A percentile compares a stretch with the other conserved stretches of the same genome.
These are phyloP conservation scores for Chaetoceros muelleri DNA, from an alignment of 108 stramenopile species.

Conservation along the genomic window DNA sequence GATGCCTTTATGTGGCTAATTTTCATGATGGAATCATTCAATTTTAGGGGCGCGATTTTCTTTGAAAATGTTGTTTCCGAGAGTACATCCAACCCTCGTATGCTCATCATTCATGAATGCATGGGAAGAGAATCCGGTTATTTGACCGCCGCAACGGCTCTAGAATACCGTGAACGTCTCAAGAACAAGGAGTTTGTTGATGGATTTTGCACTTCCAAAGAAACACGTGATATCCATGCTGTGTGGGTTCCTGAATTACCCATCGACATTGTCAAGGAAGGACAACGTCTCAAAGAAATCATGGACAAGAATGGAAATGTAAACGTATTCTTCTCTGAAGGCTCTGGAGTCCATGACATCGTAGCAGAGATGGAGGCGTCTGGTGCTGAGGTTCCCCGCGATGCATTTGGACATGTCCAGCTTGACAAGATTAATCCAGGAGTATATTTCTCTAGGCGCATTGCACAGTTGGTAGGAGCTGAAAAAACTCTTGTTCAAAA, in stretches of 20 bases:
- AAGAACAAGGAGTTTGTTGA: slow-evolving; percentile 26
- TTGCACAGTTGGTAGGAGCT: slow-evolving; percentile 59
- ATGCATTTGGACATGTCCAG: slow-evolving; percentile 87
- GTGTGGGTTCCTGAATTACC: slow-evolving; percentile 83
- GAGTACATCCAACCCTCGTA: slow-evolving; percentile 78
- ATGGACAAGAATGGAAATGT: slow-evolving; percentile 83
- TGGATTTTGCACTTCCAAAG: slow-evolving; percentile 27
- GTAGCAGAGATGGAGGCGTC: slow-evolving; percentile 63
- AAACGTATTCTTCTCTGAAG: slow-evolving; percentile 88
- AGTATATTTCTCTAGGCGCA: slow-evolving; percentile 68
- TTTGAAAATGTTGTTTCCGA: slow-evolving; percentile 80
- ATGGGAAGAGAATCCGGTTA: slow-evolving; percentile 89
- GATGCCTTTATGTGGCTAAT: not conserved
- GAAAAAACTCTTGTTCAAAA: slow-evolving; percentile 90
- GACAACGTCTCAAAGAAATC: slow-evolving; percentile 62
- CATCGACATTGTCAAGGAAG: slow-evolving; percentile 65
- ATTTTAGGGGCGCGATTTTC: slow-evolving; percentile 47
- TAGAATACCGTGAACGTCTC: slow-evolving; percentile 54
- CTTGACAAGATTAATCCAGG: slow-evolving; percentile 86
- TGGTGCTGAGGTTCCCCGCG: slow-evolving; percentile 41
- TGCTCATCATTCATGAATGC: slow-evolving; percentile 88
- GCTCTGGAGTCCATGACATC: slow-evolving; percentile 79
- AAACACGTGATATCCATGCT: slow-evolving; percentile 76
- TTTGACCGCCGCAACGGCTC: slow-evolving; percentile 74
- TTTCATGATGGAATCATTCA: not conserved